Base-by-base conservation (phyloP, 768 basidiomycete species). In the Dioszegia aurantiaca region DNA sequence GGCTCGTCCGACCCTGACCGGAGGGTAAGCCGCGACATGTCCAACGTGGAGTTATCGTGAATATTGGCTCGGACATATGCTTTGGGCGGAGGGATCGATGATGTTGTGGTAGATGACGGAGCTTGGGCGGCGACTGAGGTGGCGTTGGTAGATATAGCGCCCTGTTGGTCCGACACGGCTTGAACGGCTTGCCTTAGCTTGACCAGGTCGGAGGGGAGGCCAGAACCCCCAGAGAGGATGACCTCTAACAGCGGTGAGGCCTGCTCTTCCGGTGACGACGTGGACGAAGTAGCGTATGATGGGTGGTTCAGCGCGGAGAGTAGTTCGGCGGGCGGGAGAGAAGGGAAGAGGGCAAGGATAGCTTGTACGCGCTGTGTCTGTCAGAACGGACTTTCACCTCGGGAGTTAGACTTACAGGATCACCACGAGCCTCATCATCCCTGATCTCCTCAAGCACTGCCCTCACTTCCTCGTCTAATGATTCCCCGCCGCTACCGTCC, bases 21-120 rank as follows among this genome's bases (percentile, higher is more conserved):
- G 51, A 53, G 12, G 6, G 12, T 39, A 23, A 92, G 58, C 52
- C 79, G 79, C 5, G 80, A 77, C 30, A 84, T 58, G 69, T 94
- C 88, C 73, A 94, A 82, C 17, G 74, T 70, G 44, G 88, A 85
- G 23, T 83, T 82, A 66, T 92, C 86, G 64, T 87, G 93, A 0
- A 88, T 79, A 60, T 94, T 97, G 47, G 78, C 17, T 9, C 37
- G 47, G 46, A 41, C 37, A 40, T 41, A 40, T 3, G 47, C 3
- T 16, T 33, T 19, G n/a, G 10, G 43, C 6, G 36, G 9, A 17
- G 23, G 52, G 4, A n/a, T 3, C 1, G 39, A 17, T 6, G 30
- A 19, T 42, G 60, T 26, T 48, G 56, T 56, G 39, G 27, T 31
- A 27, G 46, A 21, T 39, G 43, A 28, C 30, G 37, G 43, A 27